Evolutionary conservation across 768 basidiomycete species (phyloP).

Genomic region (Fomitopsis pulvina): DNA sequence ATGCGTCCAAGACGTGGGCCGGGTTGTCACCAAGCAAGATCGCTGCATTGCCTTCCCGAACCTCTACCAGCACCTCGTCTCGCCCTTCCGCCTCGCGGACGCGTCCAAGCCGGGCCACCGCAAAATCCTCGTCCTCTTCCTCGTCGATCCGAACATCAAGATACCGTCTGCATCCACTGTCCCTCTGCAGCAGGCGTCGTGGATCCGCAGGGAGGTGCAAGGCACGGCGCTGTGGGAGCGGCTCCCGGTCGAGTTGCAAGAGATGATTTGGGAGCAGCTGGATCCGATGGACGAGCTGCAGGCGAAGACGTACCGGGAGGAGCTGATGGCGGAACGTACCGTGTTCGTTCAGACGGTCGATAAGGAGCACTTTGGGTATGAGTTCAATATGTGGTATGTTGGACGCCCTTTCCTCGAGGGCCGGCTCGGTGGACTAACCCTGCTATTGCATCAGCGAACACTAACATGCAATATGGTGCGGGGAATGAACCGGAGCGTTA

Average conservation of each 20-base stretch:
- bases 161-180: conserved; percentile 26
- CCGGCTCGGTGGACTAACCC: too few relatives aligned
- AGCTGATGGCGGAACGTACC: conserved; percentile 17
- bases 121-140: conserved; percentile 32
- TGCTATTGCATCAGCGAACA: too few relatives aligned
- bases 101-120: conserved; percentile 29
- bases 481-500: too few relatives aligned
- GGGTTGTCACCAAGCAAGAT: conserved; percentile 21
- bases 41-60: conserved; percentile 31
- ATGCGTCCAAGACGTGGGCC: conserved; percentile 14
- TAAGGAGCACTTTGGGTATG: conserved; percentile 4
- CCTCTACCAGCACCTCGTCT: conserved; percentile 30
- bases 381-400: conserved; percentile 13
- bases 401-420: too few relatives aligned
- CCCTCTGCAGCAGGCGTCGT: conserved; percentile 25
- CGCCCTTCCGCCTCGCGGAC: conserved; percentile 28
- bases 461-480: too few relatives aligned
- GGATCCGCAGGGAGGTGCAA: conserved; percentile 10
- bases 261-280: conserved; percentile 8
- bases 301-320: conserved; percentile 10
- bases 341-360: conserved; percentile 8
- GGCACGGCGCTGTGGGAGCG: background rate
- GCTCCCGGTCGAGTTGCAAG: conserved; percentile 17
- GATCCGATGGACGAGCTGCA: conserved; percentile 8
- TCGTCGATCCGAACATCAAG: conserved; percentile 28